These are phyloP conservation scores for Jacaranda copaia DNA, from an alignment of 257 asterid species.

Conservation along the genomic window DNA sequence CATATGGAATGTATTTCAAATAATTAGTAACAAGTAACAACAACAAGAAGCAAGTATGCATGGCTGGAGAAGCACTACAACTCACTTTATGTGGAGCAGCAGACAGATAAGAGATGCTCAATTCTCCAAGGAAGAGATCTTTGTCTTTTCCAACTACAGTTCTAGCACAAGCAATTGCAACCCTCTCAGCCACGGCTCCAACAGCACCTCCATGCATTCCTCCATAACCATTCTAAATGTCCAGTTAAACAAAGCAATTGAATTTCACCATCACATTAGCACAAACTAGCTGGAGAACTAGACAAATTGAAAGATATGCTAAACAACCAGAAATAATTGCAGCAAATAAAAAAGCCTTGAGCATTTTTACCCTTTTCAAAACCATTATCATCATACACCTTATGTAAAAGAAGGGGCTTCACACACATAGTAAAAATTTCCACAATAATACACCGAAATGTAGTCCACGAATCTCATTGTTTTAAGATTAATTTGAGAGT, in stretches of 20 bases:
- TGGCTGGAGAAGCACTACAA: conserved; percentile 2
- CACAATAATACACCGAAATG: no score
- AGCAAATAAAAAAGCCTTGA: conserved; percentile 1
- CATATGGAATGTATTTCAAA: neutral
- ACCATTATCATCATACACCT: neutral
- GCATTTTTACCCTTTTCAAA: neutral
- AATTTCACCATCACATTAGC: conserved; percentile 31
- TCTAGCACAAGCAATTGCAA: conserved; percentile 83
- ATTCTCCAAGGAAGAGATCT: conserved; percentile 85
- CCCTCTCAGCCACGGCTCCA: conserved; percentile 70
- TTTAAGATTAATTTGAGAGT: no score
- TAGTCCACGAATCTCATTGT: no score
- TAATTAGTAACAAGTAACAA: neutral
- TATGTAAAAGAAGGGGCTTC: no score
- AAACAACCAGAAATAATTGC: neutral
- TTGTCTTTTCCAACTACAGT: conserved; percentile 79
- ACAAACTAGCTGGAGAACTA: neutral
- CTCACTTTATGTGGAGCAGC: conserved; percentile 70
- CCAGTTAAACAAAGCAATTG: conserved; percentile 20
- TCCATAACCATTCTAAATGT: conserved; percentile 62
- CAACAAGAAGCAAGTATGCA: neutral
- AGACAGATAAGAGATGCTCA: conserved; percentile 75
- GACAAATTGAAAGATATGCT: neutral
- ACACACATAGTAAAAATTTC: no score
- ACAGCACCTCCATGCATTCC: conserved; percentile 96